Percentiles rank a stretch among this genome's conserved stretches.
These are phyloP conservation scores for Draba incana DNA, from an alignment of 345 rosid genomes.

Conservation along the genomic window DNA sequence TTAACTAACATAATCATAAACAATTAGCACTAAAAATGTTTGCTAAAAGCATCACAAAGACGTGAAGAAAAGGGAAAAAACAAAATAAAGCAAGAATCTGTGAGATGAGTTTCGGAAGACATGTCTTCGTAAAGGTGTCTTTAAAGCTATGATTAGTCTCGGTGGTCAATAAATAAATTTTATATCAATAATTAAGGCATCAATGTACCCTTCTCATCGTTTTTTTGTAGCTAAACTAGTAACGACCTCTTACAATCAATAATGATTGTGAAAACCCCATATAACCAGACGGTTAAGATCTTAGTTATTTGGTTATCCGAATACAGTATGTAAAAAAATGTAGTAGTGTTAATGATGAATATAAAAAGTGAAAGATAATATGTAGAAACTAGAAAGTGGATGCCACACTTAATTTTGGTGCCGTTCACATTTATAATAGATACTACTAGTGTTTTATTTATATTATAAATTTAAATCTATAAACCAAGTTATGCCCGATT, in stretches of 20 bases:
- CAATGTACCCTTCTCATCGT: background rate
- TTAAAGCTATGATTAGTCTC: constrained; percentile 39
- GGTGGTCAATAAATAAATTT: constrained; percentile 15
- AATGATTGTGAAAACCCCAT: background rate
- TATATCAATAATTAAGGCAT: constrained; percentile 3
- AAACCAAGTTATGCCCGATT: background rate
- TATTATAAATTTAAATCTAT: background rate
- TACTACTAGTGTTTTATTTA: background rate
- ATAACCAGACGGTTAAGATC: background rate
- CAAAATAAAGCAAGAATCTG: constrained; percentile 30
- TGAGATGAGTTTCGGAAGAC: constrained; percentile 38
- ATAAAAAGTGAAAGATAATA: background rate
- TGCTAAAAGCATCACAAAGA: constrained; percentile 51
- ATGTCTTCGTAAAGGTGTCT: constrained; percentile 41
- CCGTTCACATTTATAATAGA: constrained; percentile 39
- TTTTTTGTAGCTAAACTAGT: constrained; percentile 5
- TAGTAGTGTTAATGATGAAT: background rate
- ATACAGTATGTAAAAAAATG: background rate
- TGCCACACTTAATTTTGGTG: constrained; percentile 36
- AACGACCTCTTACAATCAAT: background rate
- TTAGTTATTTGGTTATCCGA: background rate
- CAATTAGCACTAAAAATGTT: constrained; percentile 48
- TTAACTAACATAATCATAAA: constrained; percentile 8
- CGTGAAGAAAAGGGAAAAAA: constrained; percentile 7
- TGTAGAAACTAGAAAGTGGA: constrained; percentile 27